phyloP scores from a whole-genome alignment of 805 yeast species.

The Candida vartiovaarae region DNA sequence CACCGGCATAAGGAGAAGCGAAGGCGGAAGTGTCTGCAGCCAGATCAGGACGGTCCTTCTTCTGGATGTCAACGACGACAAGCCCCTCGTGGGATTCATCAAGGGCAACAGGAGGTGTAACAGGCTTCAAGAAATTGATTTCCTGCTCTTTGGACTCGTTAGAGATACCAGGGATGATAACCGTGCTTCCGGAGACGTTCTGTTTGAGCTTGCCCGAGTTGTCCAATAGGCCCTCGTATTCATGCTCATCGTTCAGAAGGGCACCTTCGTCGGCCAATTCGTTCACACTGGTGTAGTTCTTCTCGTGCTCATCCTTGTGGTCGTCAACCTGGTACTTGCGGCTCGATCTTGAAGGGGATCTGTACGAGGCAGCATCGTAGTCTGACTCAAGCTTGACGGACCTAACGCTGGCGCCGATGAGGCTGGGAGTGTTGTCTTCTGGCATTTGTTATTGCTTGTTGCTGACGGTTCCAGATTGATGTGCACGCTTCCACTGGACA shows the following conservation, averaged over 20 bases:
- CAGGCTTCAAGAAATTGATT: slow-evolving; percentile 1
- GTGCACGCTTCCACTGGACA: neutral
- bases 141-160: slow-evolving; percentile 5
- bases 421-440: slow-evolving; percentile 14
- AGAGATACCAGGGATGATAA: slow-evolving; percentile 10
- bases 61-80: slow-evolving; percentile 21
- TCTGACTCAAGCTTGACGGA: slow-evolving; percentile 13
- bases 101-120: slow-evolving; percentile 5
- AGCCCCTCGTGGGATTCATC: slow-evolving; percentile 16
- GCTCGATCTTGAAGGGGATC: slow-evolving; percentile 13
- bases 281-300: slow-evolving; percentile 24
- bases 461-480: neutral
- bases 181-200: slow-evolving; percentile 9
- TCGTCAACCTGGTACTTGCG: slow-evolving; percentile 1
- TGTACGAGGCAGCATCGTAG: slow-evolving; percentile 5
- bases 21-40: neutral
- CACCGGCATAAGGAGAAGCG: neutral
- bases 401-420: slow-evolving; percentile 21
- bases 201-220: slow-evolving; percentile 43
- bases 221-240: slow-evolving; percentile 45
- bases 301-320: slow-evolving; percentile 5
- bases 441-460: slow-evolving; percentile 1
- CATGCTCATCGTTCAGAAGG: slow-evolving; percentile 47
- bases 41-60: neutral
- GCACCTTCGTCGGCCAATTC: slow-evolving; percentile 42